phyloP scores from a whole-genome alignment of 139 green algal genomes.

The Astrephomene gubernaculifera region DNA sequence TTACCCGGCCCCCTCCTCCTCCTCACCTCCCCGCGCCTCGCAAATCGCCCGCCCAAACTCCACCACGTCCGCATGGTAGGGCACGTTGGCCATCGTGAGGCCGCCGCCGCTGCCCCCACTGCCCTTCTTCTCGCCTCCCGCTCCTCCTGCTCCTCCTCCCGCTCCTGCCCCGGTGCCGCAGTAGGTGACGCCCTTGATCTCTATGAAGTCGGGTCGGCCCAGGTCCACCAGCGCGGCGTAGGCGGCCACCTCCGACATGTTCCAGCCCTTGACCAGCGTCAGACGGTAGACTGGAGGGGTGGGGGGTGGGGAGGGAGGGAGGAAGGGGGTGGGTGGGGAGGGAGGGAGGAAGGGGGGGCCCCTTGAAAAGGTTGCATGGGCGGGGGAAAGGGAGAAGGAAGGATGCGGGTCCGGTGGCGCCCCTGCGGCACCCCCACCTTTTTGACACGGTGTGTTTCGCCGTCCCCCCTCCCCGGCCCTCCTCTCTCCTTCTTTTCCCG shows the following conservation, averaged over 20 bases:
- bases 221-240: conserved; percentile 71
- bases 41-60: conserved; percentile 75
- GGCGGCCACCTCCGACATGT: conserved; percentile 76
- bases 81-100: conserved; percentile 90
- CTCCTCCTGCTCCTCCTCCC: too few species aligned
- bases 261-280: conserved; percentile 87
- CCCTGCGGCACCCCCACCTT: too few species aligned
- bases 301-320: background rate
- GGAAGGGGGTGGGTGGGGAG: background rate
- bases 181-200: conserved; percentile 90
- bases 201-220: conserved; percentile 87
- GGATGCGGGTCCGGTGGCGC: too few species aligned
- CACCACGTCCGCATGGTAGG: conserved; percentile 84
- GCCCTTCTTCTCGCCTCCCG: too few species aligned
- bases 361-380: background rate
- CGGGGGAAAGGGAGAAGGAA: background rate
- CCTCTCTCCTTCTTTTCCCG: too few species aligned
- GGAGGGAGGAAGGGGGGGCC: background rate
- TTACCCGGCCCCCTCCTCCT: background rate
- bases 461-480: too few species aligned
- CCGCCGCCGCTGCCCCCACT: conserved; percentile 57
- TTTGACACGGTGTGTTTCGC: too few species aligned
- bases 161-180: conserved; percentile 72
- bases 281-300: conserved; percentile 56
- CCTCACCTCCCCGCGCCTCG: conserved; percentile 50